These are phyloP conservation scores for Usnea hakonensis DNA, from an alignment of 495 filamentous ascomycete species.

Conservation along the genomic window DNA sequence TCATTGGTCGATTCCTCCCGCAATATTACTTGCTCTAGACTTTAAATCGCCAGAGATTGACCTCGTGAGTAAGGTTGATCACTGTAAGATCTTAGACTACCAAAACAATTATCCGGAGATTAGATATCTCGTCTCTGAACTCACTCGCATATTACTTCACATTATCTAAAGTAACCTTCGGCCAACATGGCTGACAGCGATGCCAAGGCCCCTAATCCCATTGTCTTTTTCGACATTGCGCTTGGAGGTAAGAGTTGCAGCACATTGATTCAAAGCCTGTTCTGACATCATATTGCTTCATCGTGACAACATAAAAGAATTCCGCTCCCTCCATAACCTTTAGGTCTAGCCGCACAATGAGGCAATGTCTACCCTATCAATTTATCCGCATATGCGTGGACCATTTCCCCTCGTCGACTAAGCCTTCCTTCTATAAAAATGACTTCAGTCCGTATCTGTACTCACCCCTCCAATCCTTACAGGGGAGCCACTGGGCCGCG, in stretches of 20 bases:
- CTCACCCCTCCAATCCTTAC: neutral
- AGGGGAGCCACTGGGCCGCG: slow-evolving; percentile 86
- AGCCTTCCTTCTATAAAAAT: neutral
- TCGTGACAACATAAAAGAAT: neutral
- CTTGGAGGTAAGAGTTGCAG: slow-evolving; percentile 61
- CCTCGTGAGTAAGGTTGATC: too few relatives aligned
- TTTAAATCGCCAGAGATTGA: too few relatives aligned
- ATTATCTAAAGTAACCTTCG: neutral
- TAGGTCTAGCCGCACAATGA: neutral
- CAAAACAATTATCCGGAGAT: neutral
- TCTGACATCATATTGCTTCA: slow-evolving; percentile 5
- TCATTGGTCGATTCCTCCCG: too few relatives aligned
- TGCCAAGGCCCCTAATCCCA: slow-evolving; percentile 38
- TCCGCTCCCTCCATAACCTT: neutral
- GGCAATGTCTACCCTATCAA: neutral
- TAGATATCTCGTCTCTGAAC: neutral
- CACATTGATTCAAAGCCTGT: slow-evolving; percentile 8
- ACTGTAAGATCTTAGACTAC: too few relatives aligned
- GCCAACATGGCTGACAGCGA: slow-evolving; percentile 15
- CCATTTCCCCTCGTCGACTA: neutral
- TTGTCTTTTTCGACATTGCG: slow-evolving; percentile 91
- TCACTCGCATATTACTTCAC: neutral
- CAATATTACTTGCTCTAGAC: too few relatives aligned
- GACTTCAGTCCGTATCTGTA: neutral
- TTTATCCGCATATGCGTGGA: neutral